phyloP scores from a whole-genome alignment of 108 stramenopile genomes.

The Schizochytrium sp. region DNA sequence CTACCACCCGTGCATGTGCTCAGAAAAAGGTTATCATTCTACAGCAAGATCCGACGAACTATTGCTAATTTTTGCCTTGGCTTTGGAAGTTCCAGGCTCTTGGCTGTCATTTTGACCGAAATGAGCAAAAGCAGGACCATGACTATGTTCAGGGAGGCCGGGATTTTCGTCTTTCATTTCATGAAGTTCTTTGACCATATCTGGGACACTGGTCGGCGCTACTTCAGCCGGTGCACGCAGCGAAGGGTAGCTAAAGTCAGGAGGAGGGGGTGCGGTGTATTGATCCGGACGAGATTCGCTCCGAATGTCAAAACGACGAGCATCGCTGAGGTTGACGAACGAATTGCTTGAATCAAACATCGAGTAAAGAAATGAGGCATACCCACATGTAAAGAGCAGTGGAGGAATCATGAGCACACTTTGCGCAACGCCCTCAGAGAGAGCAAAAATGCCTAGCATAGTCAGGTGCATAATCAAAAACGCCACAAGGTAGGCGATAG shows the following conservation, averaged over 20 bases:
- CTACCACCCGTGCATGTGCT: too few species aligned
- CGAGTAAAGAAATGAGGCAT: not conserved
- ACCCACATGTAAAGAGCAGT: not conserved
- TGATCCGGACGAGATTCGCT: not conserved
- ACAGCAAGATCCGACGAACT: too few species aligned
- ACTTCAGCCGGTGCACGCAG: not conserved
- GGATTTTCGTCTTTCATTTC: not conserved
- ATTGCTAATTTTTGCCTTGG: too few species aligned
- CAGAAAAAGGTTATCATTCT: too few species aligned
- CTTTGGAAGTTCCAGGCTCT: too few species aligned
- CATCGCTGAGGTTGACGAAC: not conserved
- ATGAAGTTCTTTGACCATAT: not conserved
- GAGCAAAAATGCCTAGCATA: conserved; percentile 67
- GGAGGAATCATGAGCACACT: conserved; percentile 23
- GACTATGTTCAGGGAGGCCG: not conserved
- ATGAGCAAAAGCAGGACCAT: too few species aligned
- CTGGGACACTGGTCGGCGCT: not conserved
- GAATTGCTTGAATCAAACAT: not conserved
- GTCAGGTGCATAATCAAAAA: conserved; percentile 63
- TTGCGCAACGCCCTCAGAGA: conserved; percentile 37
- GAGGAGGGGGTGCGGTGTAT: not conserved
- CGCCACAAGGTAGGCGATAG: conserved; percentile 68
- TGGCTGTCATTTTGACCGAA: too few species aligned
- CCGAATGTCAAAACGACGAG: not conserved
- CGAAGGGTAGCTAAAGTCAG: not conserved